Evolutionary conservation across 2,329 filamentous ascomycete species (phyloP).

Genomic region (Neofusicoccum cordaticola): DNA sequence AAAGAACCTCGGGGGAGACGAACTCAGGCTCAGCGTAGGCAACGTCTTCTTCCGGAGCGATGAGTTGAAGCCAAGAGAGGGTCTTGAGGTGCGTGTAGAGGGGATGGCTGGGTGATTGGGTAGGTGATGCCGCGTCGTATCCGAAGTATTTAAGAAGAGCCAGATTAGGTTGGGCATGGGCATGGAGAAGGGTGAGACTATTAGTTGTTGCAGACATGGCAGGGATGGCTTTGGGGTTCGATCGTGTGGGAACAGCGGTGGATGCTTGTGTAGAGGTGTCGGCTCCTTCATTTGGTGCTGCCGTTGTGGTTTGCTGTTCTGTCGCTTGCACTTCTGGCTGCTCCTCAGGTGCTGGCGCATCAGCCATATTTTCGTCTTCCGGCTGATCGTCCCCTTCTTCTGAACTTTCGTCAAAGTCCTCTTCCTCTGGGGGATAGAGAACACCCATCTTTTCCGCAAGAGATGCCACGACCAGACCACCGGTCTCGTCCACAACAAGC

Average conservation of each 20-base stretch:
- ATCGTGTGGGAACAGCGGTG: slow-evolving; percentile 12
- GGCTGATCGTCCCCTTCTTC: slow-evolving; percentile 25
- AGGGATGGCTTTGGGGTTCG: slow-evolving; percentile 33
- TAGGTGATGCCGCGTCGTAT: slow-evolving; percentile 66
- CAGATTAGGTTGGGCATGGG: slow-evolving; percentile 83
- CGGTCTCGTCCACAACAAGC: slow-evolving; percentile 83
- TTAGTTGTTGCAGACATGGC: slow-evolving; percentile 68
- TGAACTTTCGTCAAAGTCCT: slow-evolving; percentile 22
- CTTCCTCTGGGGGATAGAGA: slow-evolving; percentile 53
- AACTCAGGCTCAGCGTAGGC: slow-evolving; percentile 68
- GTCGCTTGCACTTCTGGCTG: neutral
- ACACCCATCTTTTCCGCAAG: slow-evolving; percentile 88
- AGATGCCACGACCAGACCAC: slow-evolving; percentile 75
- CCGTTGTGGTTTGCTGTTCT: neutral
- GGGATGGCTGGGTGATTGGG: slow-evolving; percentile 63
- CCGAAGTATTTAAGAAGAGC: slow-evolving; percentile 84
- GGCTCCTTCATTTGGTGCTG: neutral
- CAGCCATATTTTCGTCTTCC: slow-evolving; percentile 5
- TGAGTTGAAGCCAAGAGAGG: slow-evolving; percentile 87
- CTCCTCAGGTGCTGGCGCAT: slow-evolving; percentile 6
- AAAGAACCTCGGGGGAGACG: slow-evolving; percentile 60
- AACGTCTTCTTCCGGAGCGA: slow-evolving; percentile 71
- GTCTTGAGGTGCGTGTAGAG: slow-evolving; percentile 77
- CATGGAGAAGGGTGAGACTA: slow-evolving; percentile 76
- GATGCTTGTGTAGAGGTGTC: neutral